phyloP scores from a whole-genome alignment of 2,329 filamentous ascomycete genomes.

The Metarhizium rileyi region DNA sequence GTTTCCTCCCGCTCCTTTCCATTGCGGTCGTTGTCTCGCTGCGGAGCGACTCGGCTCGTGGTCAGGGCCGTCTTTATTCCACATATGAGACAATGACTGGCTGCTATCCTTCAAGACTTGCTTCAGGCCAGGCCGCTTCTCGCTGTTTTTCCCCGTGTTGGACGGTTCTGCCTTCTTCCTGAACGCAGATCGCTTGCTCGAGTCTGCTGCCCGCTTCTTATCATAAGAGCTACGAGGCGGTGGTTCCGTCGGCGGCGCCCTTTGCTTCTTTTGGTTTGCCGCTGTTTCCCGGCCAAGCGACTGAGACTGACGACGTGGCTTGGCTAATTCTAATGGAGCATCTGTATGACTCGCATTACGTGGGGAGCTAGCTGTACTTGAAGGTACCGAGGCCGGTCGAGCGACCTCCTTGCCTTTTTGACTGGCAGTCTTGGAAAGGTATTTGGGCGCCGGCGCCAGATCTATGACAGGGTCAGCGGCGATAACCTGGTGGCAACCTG shows the following conservation, averaged over 20 bases:
- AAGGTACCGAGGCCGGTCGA: not conserved
- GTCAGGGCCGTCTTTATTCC: constrained; percentile 34
- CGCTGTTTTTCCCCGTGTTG: constrained; percentile 9
- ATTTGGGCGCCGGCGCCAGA: not conserved
- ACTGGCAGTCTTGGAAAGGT: not conserved
- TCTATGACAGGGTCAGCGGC: not conserved
- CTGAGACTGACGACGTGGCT: not conserved
- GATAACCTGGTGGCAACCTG: constrained; percentile 13
- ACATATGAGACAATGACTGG: constrained; percentile 37
- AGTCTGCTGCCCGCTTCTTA: constrained; percentile 1
- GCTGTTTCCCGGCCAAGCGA: constrained; percentile 1
- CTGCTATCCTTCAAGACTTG: constrained; percentile 42
- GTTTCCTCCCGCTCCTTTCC: constrained; percentile 12
- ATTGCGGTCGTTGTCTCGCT: constrained; percentile 16
- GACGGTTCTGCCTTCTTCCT: constrained; percentile 21
- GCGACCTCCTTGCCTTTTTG: not conserved
- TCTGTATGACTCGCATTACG: constrained; percentile 12
- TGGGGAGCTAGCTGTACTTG: constrained; percentile 5
- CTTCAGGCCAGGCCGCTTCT: constrained; percentile 23
- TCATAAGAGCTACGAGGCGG: constrained; percentile 10
- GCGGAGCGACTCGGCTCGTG: constrained; percentile 11
- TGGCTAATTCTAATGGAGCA: not conserved
- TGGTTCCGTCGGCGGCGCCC: constrained; percentile 23
- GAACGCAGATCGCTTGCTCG: constrained; percentile 8
- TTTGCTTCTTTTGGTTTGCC: constrained; percentile 37